Percentiles rank a stretch among this genome's conserved stretches.
Evolutionary conservation across 257 asterid species (phyloP).

Genomic region (Solanum acaule): DNA sequence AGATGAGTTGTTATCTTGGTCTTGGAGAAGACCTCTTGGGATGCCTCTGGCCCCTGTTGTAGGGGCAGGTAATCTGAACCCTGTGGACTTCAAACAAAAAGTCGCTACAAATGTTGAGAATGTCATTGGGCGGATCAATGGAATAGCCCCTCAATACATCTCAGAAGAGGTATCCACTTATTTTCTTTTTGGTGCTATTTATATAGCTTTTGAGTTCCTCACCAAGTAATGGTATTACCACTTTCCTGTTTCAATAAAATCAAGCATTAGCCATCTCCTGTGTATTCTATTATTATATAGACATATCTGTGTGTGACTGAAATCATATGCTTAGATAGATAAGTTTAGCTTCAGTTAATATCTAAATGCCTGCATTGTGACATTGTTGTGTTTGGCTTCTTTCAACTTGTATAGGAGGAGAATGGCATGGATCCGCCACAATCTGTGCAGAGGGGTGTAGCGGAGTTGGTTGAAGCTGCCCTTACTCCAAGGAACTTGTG

Average conservation of each 20-base stretch:
- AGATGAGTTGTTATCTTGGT: conserved; percentile 98
- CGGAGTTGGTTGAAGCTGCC: conserved; percentile 92
- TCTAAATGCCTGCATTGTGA: neutral
- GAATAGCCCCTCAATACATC: conserved; percentile 76
- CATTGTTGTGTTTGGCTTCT: neutral
- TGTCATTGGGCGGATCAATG: conserved; percentile 69
- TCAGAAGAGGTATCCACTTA: conserved; percentile 75
- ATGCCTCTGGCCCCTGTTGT: conserved; percentile 67
- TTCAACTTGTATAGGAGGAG: conserved; percentile 51
- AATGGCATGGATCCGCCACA: conserved; percentile 88
- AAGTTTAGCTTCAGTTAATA: neutral
- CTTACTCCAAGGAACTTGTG: conserved; percentile 88
- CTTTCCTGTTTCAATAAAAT: neutral
- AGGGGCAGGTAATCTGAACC: conserved; percentile 60
- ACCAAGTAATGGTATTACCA: neutral
- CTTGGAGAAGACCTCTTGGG: conserved; percentile 95
- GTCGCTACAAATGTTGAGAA: conserved; percentile 76
- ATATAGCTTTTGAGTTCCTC: neutral
- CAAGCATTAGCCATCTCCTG: neutral
- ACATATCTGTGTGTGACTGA: neutral
- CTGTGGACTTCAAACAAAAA: conserved; percentile 82
- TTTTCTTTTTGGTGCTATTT: neutral
- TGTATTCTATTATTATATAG: neutral
- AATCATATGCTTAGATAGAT: neutral
- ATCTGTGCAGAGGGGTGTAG: conserved; percentile 92